Conservation (phyloP, 108 stramenopile species). For the Aureococcus anophagefferens region DNA sequence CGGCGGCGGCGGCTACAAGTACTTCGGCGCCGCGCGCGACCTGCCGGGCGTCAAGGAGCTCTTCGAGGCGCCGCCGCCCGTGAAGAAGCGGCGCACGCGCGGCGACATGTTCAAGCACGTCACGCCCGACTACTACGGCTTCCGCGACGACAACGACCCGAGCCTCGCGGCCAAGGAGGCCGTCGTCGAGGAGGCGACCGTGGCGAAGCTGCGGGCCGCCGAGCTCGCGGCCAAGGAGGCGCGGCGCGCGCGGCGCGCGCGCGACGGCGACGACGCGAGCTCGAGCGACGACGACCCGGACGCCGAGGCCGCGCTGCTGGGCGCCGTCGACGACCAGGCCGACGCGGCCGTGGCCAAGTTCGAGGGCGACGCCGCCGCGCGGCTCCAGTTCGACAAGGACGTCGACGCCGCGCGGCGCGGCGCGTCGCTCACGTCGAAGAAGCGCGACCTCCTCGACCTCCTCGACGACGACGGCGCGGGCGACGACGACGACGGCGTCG, state of each 20-base stretch:
- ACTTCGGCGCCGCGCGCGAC: slow-evolving; percentile 88
- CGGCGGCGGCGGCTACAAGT: slow-evolving; percentile 67
- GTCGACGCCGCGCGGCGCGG: too few species aligned
- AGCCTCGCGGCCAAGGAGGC: slow-evolving; percentile 65
- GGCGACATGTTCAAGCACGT: slow-evolving; percentile 71
- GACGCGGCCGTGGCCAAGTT: too few species aligned
- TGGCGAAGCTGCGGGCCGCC: not conserved
- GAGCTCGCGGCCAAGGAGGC: not conserved
- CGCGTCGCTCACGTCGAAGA: too few species aligned
- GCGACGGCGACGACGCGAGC: too few species aligned
- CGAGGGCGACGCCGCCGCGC: too few species aligned
- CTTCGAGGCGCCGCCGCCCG: slow-evolving; percentile 51
- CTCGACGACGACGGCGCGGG: too few species aligned
- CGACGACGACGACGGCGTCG: too few species aligned
- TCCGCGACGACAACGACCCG: slow-evolving; percentile 84
- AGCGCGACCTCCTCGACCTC: too few species aligned
- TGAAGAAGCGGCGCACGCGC: slow-evolving; percentile 55
- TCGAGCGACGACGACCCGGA: too few species aligned
- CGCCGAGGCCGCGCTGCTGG: too few species aligned
- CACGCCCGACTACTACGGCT: slow-evolving; percentile 80
- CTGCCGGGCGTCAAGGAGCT: slow-evolving; percentile 86
- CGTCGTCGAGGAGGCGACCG: slow-evolving; percentile 23
- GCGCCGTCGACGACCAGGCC: too few species aligned
- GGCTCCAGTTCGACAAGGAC: too few species aligned
- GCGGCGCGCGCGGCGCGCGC: not conserved